Conservation (phyloP, 306 rosid species). For the Fragaria ananassa region DNA sequence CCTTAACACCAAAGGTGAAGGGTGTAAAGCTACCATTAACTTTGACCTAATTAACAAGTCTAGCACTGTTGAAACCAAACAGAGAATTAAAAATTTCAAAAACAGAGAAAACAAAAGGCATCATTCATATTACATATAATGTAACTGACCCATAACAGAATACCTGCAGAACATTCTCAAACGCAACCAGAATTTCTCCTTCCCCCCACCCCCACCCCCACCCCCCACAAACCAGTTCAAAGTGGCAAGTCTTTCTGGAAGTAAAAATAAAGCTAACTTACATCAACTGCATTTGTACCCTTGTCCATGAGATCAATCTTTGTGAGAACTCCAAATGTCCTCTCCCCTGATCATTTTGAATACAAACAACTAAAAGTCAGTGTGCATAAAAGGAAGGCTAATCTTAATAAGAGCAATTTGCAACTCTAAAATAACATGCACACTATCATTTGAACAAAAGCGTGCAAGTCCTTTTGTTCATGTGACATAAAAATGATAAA, state of each 20-base stretch:
- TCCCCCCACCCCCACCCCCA: too few relatives aligned
- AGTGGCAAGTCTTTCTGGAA: neutral
- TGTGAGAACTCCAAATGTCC: conserved; percentile 50
- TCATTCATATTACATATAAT: neutral
- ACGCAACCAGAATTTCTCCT: too few relatives aligned
- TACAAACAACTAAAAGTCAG: conserved; percentile 6
- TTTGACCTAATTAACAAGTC: neutral
- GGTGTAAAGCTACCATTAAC: neutral
- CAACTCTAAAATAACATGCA: neutral
- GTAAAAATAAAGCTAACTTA: conserved; percentile 20
- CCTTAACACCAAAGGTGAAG: neutral
- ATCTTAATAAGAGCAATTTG: neutral
- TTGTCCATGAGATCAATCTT: conserved; percentile 52
- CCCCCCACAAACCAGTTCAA: neutral
- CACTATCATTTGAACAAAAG: neutral
- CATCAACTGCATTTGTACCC: conserved; percentile 52
- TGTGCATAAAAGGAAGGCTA: neutral
- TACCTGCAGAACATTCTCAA: neutral
- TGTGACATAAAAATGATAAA: neutral
- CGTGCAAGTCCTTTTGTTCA: neutral
- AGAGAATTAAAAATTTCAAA: neutral
- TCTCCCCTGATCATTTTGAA: conserved; percentile 32
- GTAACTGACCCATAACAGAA: neutral
- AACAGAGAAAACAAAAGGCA: neutral
- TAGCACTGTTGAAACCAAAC: neutral